A percentile compares a stretch with the other conserved stretches of the same genome.
phyloP scores from a whole-genome alignment of 2,329 filamentous ascomycete genomes.

The Hymenoscyphus fructigenus region DNA sequence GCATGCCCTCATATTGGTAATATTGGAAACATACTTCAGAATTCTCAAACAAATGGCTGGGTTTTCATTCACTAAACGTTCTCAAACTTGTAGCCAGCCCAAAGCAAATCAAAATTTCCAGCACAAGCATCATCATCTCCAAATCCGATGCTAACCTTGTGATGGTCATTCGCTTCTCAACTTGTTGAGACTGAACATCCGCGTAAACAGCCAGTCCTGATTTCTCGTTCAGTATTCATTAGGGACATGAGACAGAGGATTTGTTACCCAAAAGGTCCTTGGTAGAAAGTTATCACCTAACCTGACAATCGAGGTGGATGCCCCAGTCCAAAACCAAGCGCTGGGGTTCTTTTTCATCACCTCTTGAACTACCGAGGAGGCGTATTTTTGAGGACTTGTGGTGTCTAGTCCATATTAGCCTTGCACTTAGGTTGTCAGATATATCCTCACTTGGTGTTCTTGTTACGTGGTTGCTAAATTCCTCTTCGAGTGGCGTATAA shows the following conservation, averaged over 20 bases:
- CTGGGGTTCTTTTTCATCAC: slow-evolving; percentile 20
- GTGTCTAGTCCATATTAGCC: slow-evolving; percentile 16
- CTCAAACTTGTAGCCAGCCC: too few species aligned
- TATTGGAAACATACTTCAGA: too few species aligned
- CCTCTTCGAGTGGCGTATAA: slow-evolving; percentile 21
- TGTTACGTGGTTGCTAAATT: slow-evolving; percentile 27
- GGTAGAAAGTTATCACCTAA: slow-evolving; percentile 24
- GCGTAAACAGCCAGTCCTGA: slow-evolving; percentile 19
- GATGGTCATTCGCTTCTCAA: not conserved
- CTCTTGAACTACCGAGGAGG: slow-evolving; percentile 23
- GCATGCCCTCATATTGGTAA: too few species aligned
- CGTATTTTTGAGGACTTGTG: slow-evolving; percentile 23
- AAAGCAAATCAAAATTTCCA: too few species aligned
- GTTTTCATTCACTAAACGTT: too few species aligned
- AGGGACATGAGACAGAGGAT: not conserved
- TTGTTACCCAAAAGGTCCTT: slow-evolving; percentile 27
- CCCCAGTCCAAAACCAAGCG: slow-evolving; percentile 32
- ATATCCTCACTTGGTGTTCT: slow-evolving; percentile 26
- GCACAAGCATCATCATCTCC: too few species aligned
- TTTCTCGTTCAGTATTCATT: not conserved
- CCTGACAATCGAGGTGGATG: slow-evolving; percentile 17
- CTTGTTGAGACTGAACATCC: slow-evolving; percentile 18
- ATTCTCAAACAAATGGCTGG: too few species aligned
- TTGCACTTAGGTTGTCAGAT: not conserved
- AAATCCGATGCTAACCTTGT: too few species aligned